Evolutionary conservation across 1,284 basidiomycete species (phyloP), one percentile per base, ranked within the genome.

Genomic region (Marasmius sp.): DNA sequence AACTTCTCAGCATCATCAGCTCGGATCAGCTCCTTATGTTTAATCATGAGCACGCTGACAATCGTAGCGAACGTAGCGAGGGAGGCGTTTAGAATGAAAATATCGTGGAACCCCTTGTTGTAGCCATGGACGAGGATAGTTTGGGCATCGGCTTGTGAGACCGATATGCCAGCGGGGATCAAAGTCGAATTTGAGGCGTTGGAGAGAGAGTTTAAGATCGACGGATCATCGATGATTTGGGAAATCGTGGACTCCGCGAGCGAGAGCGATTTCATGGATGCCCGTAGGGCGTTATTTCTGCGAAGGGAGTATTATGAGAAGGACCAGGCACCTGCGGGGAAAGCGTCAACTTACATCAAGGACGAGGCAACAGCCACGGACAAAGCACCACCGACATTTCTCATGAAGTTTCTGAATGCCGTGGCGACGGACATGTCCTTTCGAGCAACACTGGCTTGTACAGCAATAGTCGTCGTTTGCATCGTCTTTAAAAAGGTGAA

Each of bases 351-450:
- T 60, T 67, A 85, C 81, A 86, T 81, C 39, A 87, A 73, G 1
- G 86, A 83, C 1, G 85, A 82, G 11, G 82, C 84, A 38, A 91
- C 75, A 0, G 88, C 87, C 1, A 91, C 77, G 8, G 83, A 77
- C 0, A 91, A 68, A 0, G 88, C 84, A 20, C 87, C 88, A 22
- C 89, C 89, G 2, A 91, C 75, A 16, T 84, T 73, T 6, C 88
- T 82, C 59, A 89, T 77, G 68, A 91, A 89, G 68, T 90, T 91
- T 37, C 89, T 80, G 56, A 87, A 82, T 0, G 85, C 84, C 0
- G 89, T 91, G 1, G 90, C 88, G 7, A 89, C 88, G 1, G 87
- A 86, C 82, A 91, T 86, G 63, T 91, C 88, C 51, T 78, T 77
- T 27, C 88, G 74, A 0, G 84, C 72, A 1, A 91, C 89, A 22